Percentiles rank a stretch among this genome's conserved stretches.
These are phyloP conservation scores for Diophrys sp. DNA, from an alignment of 73 alveolate genomes.

Conservation along the genomic window DNA sequence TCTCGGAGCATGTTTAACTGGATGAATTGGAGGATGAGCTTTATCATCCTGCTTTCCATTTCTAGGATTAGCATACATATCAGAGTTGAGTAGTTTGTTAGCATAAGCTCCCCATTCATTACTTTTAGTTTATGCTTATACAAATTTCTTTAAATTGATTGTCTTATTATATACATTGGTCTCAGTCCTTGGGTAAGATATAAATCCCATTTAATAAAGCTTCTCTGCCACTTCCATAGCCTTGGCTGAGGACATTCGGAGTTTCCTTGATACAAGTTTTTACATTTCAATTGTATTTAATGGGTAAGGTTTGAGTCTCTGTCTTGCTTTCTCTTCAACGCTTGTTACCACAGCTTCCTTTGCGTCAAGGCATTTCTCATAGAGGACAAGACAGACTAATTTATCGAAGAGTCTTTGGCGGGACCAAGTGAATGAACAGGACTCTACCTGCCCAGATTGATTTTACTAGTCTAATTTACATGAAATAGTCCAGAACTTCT, in stretches of 20 bases:
- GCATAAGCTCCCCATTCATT: slow-evolving; percentile 91
- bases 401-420: slow-evolving; percentile 84
- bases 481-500: slow-evolving; percentile 90
- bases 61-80: slow-evolving; percentile 85
- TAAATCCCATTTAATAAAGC: slow-evolving; percentile 93
- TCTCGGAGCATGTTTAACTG: slow-evolving; percentile 86
- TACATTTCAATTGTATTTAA: slow-evolving; percentile 93
- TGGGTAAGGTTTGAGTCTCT: slow-evolving; percentile 81
- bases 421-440: slow-evolving; percentile 69
- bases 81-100: slow-evolving; percentile 54
- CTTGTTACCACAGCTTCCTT: slow-evolving; percentile 46
- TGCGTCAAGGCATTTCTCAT: slow-evolving; percentile 62
- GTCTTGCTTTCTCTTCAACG: slow-evolving; percentile 18
- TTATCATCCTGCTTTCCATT: slow-evolving; percentile 95
- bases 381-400: slow-evolving; percentile 56
- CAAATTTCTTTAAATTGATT: slow-evolving; percentile 50
- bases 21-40: slow-evolving; percentile 99
- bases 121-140: slow-evolving; percentile 37
- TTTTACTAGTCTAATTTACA: slow-evolving; percentile 54
- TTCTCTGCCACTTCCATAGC: slow-evolving; percentile 97
- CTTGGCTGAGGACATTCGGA: slow-evolving; percentile 87
- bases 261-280: slow-evolving; percentile 84
- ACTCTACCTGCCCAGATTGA: slow-evolving; percentile 46
- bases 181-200: slow-evolving; percentile 99
- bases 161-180: slow-evolving; percentile 90